Evolutionary conservation across 2,329 filamentous ascomycete genomes (phyloP), one percentile per base, ranked within the genome.

Genomic region (Aureobasidium subglaciale): DNA sequence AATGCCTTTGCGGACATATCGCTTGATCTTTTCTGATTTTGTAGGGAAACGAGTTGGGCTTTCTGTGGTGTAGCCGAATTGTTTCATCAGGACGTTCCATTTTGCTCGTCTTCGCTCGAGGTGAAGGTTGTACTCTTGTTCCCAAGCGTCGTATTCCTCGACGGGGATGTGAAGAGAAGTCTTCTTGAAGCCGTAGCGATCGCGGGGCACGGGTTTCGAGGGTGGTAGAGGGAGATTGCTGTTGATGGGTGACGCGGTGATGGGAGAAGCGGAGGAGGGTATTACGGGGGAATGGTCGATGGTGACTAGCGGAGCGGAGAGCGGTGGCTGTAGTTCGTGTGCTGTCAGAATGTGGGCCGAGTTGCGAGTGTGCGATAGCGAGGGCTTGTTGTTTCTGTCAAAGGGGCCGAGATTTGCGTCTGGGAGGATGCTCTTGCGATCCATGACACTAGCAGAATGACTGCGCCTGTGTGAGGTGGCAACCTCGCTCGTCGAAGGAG

Each of bases 111-210:
- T 80, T 29, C 88, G 81, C 1, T 81, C 81, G 35, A 95, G 76
- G 66, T 93, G 91, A 34, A 85, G 80, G 27, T 80, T 82, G 68
- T 97, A 96, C 4, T 77, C 77, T 15, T 73, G 73, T 62, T 90
- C 84, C 92, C 92, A 97, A 1, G 78, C 74, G 64, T 96, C 88
- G 25, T 53, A 59, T 13, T 59, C 30, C 15, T 37, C 10, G 20
- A 50, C 27, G 67, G 95, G 95, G 66, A 91, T 81, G 57, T 86
- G 79, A 18, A 85, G 73, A 37, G 85, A 92, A 34, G 83, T 81
- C 69, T 96, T 97, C 62, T 90, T 88, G 74, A 97, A 97, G 3
- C 92, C 92, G 65, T 96, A 96, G 15, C 88, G 82, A 68, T 96
- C 91, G 54, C 90, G 83, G 32, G 73, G 71, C 5, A 71, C 65